Evolutionary conservation across 1,284 basidiomycete genomes (phyloP), one percentile per base, ranked within the genome.

Genomic region (Austroboletus rostrupii): DNA sequence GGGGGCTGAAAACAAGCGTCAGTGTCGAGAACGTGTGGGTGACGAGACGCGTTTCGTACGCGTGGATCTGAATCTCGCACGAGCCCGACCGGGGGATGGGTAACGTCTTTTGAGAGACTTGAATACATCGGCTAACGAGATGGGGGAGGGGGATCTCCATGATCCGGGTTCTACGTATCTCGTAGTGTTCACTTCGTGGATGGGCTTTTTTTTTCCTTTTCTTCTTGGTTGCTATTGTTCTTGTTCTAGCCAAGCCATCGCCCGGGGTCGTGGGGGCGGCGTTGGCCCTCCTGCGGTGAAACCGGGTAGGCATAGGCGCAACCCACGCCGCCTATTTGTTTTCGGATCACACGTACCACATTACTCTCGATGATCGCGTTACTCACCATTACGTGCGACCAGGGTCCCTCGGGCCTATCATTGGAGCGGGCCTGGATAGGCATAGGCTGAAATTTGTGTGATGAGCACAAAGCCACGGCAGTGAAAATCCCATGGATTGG

Each of bases 281-380:
- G 46, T 33, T 52, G 33, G 46, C 23, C 39, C 28, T 20, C 28
- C 43, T 48, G 45, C 43, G 48, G 50, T 35, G 29, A 44, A 38
- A 37, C 14, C 37, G 37, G 37, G 37, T 19, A 38, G 17, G 5
- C 23, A 7, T 23, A 23, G 23, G 12, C 37, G 20, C 19, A 10
- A 12, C 7, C 37, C 10, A 38, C 33, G 33, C 37, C 20, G 13
- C 37, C 37, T 20, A 21, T 5, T 38, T 38, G 37, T 38, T 19
- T 38, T 19, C 37, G 19, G 37, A 38, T 21, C 37, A 38, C 20
- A 17, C 20, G 37, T 20, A 19, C 19, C 13, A 11, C 17, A 19
- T 10, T 38, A 19, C 17, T 38, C 10, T 20, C 10, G 37, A 38
- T 38, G 37, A 38, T 38, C 19, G 37, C 37, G 37, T 38, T 20